These are phyloP conservation scores for Microdochium nivale DNA, from an alignment of 2,329 filamentous ascomycete species.

Conservation along the genomic window DNA sequence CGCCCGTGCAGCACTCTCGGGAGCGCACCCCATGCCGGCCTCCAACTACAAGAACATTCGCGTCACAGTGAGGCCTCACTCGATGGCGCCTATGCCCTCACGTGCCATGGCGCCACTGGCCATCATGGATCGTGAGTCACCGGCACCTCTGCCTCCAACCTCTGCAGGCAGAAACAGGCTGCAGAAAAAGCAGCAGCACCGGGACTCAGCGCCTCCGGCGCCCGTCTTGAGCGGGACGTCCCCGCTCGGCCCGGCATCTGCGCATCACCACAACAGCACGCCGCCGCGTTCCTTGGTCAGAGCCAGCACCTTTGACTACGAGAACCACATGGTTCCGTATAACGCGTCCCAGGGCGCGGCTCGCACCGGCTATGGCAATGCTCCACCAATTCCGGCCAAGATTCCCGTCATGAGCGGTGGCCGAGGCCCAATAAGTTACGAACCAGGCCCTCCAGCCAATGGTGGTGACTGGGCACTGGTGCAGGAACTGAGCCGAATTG, in stretches of 20 bases:
- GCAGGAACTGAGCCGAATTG: conserved; percentile 62
- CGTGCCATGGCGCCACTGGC: conserved; percentile 18
- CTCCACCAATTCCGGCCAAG: conserved; percentile 63
- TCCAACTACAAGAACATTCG: conserved; percentile 44
- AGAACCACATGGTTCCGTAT: conserved; percentile 39
- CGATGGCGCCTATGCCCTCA: conserved; percentile 19
- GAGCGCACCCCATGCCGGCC: conserved; percentile 42
- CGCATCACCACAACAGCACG: conserved; percentile 41
- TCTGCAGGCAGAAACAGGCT: conserved; percentile 46
- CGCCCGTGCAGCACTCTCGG: conserved; percentile 38
- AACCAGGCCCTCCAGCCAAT: conserved; percentile 15
- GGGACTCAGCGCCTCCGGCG: conserved; percentile 32
- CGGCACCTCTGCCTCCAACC: conserved; percentile 22
- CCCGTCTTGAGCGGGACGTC: conserved; percentile 29
- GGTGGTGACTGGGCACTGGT: conserved; percentile 51
- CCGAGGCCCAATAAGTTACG: conserved; percentile 10
- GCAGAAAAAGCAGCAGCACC: conserved; percentile 57
- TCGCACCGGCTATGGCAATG: conserved; percentile 23
- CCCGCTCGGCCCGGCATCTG: conserved; percentile 44
- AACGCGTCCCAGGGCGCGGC: conserved; percentile 15
- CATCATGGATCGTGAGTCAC: conserved; percentile 17
- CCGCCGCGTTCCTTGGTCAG: conserved; percentile 34
- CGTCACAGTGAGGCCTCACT: conserved; percentile 39
- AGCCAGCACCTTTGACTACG: conserved; percentile 44
- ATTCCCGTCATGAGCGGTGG: conserved; percentile 44